These are phyloP conservation scores for Ascochyta koolunga DNA, from an alignment of 2,329 filamentous ascomycete species.

Conservation along the genomic window DNA sequence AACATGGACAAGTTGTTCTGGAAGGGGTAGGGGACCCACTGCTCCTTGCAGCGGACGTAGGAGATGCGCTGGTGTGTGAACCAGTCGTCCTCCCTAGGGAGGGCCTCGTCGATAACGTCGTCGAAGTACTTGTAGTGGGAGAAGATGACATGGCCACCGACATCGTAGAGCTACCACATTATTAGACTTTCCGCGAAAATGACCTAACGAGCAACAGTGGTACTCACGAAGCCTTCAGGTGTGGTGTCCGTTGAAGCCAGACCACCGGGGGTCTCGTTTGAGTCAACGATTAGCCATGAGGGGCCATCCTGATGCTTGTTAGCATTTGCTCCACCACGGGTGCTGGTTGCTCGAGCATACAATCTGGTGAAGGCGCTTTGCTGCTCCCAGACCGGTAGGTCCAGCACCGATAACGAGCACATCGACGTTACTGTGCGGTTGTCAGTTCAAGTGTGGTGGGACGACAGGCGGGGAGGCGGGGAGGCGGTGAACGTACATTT, in stretches of 20 bases:
- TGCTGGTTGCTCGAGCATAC: slow-evolving; percentile 59
- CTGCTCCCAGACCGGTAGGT: slow-evolving; percentile 95
- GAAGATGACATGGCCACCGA: slow-evolving; percentile 98
- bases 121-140: slow-evolving; percentile 99
- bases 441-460: slow-evolving; percentile 28
- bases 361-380: slow-evolving; percentile 96
- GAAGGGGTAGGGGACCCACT: slow-evolving; percentile 99
- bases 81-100: slow-evolving; percentile 94
- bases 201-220: slow-evolving; percentile 8
- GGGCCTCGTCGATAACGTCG: slow-evolving; percentile 95
- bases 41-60: slow-evolving; percentile 94
- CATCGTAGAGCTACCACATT: slow-evolving; percentile 80
- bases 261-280: slow-evolving; percentile 89
- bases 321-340: slow-evolving; percentile 27
- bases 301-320: slow-evolving; percentile 71
- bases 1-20: slow-evolving; percentile 99
- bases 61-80: slow-evolving; percentile 98
- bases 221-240: slow-evolving; percentile 93
- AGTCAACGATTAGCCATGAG: slow-evolving; percentile 96
- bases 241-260: slow-evolving; percentile 95
- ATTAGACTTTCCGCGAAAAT: slow-evolving; percentile 25
- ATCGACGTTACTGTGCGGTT: slow-evolving; percentile 76
- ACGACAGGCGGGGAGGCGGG: slow-evolving; percentile 32
- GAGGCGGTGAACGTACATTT: slow-evolving; percentile 49
- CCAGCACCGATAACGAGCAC: slow-evolving; percentile 98